Base-by-base conservation (phyloP, 257 asterid species). In the Pogostemon cablin region DNA sequence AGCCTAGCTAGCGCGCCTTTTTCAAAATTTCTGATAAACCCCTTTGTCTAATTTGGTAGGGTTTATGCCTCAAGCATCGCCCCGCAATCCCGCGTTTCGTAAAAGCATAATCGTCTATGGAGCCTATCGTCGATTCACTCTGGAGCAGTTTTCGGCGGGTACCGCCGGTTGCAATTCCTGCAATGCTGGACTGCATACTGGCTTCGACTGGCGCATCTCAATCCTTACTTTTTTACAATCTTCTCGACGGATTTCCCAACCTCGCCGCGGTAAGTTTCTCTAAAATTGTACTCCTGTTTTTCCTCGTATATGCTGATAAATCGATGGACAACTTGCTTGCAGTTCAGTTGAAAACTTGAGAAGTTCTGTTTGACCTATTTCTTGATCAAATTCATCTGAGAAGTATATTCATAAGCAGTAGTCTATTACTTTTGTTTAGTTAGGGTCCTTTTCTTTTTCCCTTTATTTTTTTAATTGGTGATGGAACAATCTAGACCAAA, bases 171-270 rank as follows among this genome's bases (percentile, higher is more conserved):
- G 92, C 96, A 11, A 56, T 88, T 54, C 95, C 95, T 75, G 87
- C 82, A 38, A 82, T 90, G 85, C 75, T 93, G 50, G 98, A 93
- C 74, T 93, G 97, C 68, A 74, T 93, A 12, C 75, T 90, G 70
- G 78, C 85, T 72, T 83, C 98, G 59, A 88, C 89, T 7, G 47
- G 65, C 74, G 78, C 73, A 8, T 80, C 92, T 76, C 89, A 97
- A 4, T 78, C 93, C 5, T 82, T 85, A 39, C 80, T 90, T 52
- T 87, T 88, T 78, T 57, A 73, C 38, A 68, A 75, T 54, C 86
- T 90, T 34, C 83, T 88, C 54, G 68, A 78, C 43, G 85, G 81
- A 63, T 93, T 84, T 63, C 92, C 90, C 63, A 77, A 34, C 49
- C 73, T 86, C 73, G 67, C 83, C 35, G 55, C 88, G 96, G 98